Conservation (phyloP, 192 early-diverging fungal species). For the Coemansia aciculifera region DNA sequence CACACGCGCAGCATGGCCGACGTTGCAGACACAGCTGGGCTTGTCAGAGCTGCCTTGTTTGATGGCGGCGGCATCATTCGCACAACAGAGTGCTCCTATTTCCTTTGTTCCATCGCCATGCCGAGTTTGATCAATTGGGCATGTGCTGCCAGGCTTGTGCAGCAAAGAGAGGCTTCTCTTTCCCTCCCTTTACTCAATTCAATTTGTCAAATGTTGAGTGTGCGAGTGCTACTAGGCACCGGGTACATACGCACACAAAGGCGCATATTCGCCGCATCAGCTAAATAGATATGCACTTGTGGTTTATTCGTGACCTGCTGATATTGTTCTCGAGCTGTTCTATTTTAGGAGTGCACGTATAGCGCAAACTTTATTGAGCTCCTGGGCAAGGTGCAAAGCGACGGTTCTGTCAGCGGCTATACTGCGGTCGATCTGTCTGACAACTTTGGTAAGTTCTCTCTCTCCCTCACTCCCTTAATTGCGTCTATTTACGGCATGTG, state of each 20-base stretch:
- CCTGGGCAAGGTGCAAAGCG: conserved; percentile 47
- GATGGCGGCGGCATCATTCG: neutral
- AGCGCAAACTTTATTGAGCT: conserved; percentile 38
- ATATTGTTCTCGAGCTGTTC: conserved; percentile 10
- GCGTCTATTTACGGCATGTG: neutral
- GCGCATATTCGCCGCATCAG: neutral
- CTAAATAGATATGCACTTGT: conserved; percentile 5
- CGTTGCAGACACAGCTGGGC: neutral
- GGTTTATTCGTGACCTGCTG: neutral
- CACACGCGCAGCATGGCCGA: neutral
- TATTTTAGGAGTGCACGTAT: conserved; percentile 50
- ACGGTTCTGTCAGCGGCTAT: conserved; percentile 44
- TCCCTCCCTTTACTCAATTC: conserved; percentile 1
- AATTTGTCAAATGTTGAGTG: conserved; percentile 1
- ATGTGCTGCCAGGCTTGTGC: conserved; percentile 8
- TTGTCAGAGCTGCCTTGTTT: neutral
- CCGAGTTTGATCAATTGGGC: conserved; percentile 10
- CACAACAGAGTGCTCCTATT: neutral
- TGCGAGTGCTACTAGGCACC: conserved; percentile 6
- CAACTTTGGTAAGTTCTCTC: conserved; percentile 44
- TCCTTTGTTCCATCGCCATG: conserved; percentile 11
- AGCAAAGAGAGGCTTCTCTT: conserved; percentile 1
- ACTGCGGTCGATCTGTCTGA: conserved; percentile 46
- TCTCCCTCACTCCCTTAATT: neutral
- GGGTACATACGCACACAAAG: neutral